Conservation (phyloP, 169 alveolate species). For the Amoebophrya sp. region DNA sequence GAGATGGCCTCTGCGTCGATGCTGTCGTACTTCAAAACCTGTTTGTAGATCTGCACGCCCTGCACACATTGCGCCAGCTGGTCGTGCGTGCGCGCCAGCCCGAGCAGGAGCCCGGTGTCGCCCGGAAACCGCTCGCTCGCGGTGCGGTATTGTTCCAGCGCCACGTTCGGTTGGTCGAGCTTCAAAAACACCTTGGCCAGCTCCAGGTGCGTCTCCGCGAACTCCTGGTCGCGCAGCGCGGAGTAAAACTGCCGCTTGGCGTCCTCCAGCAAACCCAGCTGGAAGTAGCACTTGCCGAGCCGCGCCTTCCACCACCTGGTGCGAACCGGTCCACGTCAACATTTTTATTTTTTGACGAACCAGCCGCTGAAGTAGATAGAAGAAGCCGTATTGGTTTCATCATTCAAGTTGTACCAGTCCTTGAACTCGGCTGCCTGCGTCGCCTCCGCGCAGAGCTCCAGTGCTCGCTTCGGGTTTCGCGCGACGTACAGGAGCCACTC, state of each 20-base stretch:
- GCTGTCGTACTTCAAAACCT: constrained; percentile 52
- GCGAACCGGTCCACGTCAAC: not conserved
- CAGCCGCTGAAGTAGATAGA: not conserved
- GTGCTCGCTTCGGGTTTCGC: constrained; percentile 61
- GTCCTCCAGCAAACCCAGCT: constrained; percentile 63
- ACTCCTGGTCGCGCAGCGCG: constrained; percentile 46
- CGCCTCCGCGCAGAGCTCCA: constrained; percentile 70
- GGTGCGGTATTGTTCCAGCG: constrained; percentile 50
- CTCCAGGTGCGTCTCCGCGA: constrained; percentile 50
- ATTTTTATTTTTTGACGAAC: no score
- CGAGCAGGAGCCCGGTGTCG: constrained; percentile 30
- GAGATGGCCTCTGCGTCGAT: constrained; percentile 72
- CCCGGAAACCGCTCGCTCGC: constrained; percentile 49
- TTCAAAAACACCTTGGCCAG: constrained; percentile 58
- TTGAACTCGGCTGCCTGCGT: constrained; percentile 47
- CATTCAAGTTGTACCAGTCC: constrained; percentile 37
- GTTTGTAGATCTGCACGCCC: constrained; percentile 27
- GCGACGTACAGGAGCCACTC: constrained; percentile 71
- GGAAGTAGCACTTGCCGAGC: constrained; percentile 64
- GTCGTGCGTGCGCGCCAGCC: not conserved
- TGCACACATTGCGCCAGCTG: not conserved
- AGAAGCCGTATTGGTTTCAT: not conserved
- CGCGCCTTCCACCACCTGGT: constrained; percentile 76
- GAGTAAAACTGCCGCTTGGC: constrained; percentile 65
- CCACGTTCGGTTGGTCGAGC: constrained; percentile 58